Evolutionary conservation across 2,329 filamentous ascomycete species (phyloP).

Genomic region (Stachybotrys elegans): DNA sequence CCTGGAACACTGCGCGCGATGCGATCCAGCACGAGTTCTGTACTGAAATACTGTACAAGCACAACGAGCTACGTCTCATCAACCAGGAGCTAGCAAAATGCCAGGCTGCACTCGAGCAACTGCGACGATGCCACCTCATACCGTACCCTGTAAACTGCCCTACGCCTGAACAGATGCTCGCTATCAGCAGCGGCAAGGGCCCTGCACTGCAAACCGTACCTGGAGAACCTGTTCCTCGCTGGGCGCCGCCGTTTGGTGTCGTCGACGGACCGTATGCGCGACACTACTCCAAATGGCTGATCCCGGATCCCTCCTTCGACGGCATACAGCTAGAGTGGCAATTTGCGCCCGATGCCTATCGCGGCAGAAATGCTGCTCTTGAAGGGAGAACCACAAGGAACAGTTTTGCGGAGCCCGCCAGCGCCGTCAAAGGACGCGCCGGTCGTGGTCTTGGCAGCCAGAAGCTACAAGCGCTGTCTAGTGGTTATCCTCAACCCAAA

Average conservation of each 20-base stretch:
- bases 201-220: constrained; percentile 58
- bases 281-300: constrained; percentile 93
- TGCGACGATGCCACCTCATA: constrained; percentile 86
- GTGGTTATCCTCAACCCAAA: constrained; percentile 67
- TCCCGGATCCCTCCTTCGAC: constrained; percentile 84
- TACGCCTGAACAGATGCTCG: constrained; percentile 61
- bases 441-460: constrained; percentile 48
- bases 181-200: constrained; percentile 71
- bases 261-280: constrained; percentile 88
- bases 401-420: constrained; percentile 45
- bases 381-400: constrained; percentile 80
- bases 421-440: constrained; percentile 45
- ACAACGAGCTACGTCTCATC: constrained; percentile 88
- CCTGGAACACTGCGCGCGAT: constrained; percentile 56
- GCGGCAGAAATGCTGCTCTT: constrained; percentile 37
- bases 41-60: constrained; percentile 87
- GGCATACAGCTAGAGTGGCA: constrained; percentile 49
- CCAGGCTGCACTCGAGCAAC: constrained; percentile 86
- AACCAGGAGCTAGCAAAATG: constrained; percentile 96
- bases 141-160: constrained; percentile 74
- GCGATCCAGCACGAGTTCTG: constrained; percentile 82
- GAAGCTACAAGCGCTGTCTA: constrained; percentile 64
- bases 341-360: constrained; percentile 33
- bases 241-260: constrained; percentile 85
- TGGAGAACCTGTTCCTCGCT: constrained; percentile 64